These are phyloP conservation scores for Elongisporangium senticosum DNA, from an alignment of 352 stramenopile genomes.

Conservation along the genomic window DNA sequence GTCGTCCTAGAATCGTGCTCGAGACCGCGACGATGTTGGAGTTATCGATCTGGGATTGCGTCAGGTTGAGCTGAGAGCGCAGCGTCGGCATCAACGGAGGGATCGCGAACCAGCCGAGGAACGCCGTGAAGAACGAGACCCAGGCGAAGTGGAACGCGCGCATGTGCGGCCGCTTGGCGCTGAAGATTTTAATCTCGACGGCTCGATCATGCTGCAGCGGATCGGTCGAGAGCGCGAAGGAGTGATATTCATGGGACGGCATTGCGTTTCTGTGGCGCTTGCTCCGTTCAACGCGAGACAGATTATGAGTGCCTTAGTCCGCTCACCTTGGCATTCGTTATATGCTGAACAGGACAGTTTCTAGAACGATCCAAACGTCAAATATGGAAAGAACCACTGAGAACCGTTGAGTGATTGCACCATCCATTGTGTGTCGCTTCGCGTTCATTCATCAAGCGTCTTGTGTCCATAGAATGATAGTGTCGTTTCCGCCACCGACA, in stretches of 20 bases:
- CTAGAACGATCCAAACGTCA: neutral
- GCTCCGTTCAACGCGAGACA: neutral
- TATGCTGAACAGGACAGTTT: neutral
- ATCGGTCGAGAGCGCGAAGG: slow-evolving; percentile 14
- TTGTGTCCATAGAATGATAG: no score
- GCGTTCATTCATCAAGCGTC: no score
- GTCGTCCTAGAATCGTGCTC: slow-evolving; percentile 85
- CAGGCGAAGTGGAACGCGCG: slow-evolving; percentile 88
- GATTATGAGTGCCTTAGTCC: neutral
- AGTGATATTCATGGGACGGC: neutral
- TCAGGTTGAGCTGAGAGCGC: slow-evolving; percentile 73
- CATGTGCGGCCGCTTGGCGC: slow-evolving; percentile 85
- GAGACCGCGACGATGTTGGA: slow-evolving; percentile 84
- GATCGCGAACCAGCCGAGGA: slow-evolving; percentile 94
- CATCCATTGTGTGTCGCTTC: no score
- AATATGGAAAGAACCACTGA: neutral
- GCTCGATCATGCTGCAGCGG: slow-evolving; percentile 22
- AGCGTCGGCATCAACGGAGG: slow-evolving; percentile 86
- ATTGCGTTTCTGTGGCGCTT: neutral
- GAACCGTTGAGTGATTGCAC: neutral
- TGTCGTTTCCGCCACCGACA: no score
- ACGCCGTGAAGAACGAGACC: slow-evolving; percentile 91
- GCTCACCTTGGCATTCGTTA: neutral
- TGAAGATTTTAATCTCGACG: slow-evolving; percentile 68
- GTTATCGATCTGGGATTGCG: slow-evolving; percentile 79